Evolutionary conservation across 2,329 filamentous ascomycete species (phyloP), one percentile per base, ranked within the genome.

Genomic region (Corynespora cassiicola): DNA sequence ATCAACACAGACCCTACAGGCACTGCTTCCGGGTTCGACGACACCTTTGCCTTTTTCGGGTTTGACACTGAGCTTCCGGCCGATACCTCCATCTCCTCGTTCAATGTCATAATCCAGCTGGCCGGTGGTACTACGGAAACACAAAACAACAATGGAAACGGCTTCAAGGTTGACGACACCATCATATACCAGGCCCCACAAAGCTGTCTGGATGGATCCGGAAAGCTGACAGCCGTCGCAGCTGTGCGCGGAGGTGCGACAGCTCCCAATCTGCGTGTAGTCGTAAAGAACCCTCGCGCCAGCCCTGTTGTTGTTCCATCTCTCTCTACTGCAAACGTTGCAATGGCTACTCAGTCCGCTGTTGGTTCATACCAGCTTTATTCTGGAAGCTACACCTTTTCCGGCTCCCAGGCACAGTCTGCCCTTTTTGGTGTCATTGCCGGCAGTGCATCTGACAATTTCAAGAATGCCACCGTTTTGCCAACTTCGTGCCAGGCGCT

Each of bases 21-120:
- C 3, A 68, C 73, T 16, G 73, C 75, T 4, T 66, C 68, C 26
- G 82, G 82, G 2, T 80, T 85, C 36, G 82, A 85, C 54, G 80
- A 85, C 42, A 77, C 67, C 7, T 85, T 85, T 56, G 69, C 71
- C 36, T 68, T 66, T 44, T 66, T 56, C 31, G 39, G 54, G 14
- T 66, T 69, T 25, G 57, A 56, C 4, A 38, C 47, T 4, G 40
- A 78, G 39, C 76, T 90, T 52, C 61, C 79, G 45, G 71, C 81
- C 50, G 66, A 79, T 41, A 70, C 78, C 39, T 75, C 86, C 47
- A 80, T 88, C 65, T 77, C 85, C 25, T 76, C 84, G 49, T 80
- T 87, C 69, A 73, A 72, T 45, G 58, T 83, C 54, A 65, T 77
- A 2, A 54, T 84, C 35, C 77, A 74, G 38, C 65, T 72, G 36